phyloP scores from a whole-genome alignment of 1,284 basidiomycete species.

The Laetiporus sulphureus region DNA sequence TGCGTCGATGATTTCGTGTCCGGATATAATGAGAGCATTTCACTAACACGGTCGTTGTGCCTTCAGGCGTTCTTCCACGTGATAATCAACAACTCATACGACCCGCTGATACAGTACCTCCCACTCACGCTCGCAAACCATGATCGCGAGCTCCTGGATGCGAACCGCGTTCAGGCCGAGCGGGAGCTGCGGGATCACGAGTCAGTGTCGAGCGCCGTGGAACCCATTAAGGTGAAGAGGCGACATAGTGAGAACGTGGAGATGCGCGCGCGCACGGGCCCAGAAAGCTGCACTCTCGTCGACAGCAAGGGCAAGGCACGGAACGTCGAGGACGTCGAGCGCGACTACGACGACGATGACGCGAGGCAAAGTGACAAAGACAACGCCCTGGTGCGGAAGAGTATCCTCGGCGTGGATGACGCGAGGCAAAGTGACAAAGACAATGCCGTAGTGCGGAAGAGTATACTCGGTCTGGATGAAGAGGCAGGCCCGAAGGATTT shows the following conservation, averaged over 20 bases:
- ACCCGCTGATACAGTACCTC: slow-evolving; percentile 56
- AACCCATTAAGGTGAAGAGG: slow-evolving; percentile 4
- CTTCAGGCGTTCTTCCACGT: slow-evolving; percentile 59
- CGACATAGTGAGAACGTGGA: background rate
- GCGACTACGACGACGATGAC: background rate
- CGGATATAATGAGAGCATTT: background rate
- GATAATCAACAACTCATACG: slow-evolving; percentile 64
- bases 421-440: background rate
- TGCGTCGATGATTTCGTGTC: slow-evolving; percentile 19
- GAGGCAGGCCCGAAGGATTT: slow-evolving; percentile 43
- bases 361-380: background rate
- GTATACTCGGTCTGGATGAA: slow-evolving; percentile 16
- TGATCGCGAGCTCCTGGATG: slow-evolving; percentile 37
- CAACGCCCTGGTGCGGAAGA: slow-evolving; percentile 5
- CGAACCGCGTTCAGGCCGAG: slow-evolving; percentile 14
- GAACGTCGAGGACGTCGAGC: slow-evolving; percentile 7
- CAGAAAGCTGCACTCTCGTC: background rate
- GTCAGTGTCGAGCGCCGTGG: slow-evolving; percentile 7
- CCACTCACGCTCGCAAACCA: slow-evolving; percentile 74
- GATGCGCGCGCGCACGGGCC: slow-evolving; percentile 4
- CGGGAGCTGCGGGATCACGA: slow-evolving; percentile 16
- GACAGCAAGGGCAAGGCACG: background rate
- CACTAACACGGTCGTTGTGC: slow-evolving; percentile 2
- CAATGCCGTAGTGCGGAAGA: slow-evolving; percentile 1
- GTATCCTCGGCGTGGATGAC: background rate